Evolutionary conservation across 495 filamentous ascomycete species (phyloP).

Genomic region (Penicilliopsis zonata): DNA sequence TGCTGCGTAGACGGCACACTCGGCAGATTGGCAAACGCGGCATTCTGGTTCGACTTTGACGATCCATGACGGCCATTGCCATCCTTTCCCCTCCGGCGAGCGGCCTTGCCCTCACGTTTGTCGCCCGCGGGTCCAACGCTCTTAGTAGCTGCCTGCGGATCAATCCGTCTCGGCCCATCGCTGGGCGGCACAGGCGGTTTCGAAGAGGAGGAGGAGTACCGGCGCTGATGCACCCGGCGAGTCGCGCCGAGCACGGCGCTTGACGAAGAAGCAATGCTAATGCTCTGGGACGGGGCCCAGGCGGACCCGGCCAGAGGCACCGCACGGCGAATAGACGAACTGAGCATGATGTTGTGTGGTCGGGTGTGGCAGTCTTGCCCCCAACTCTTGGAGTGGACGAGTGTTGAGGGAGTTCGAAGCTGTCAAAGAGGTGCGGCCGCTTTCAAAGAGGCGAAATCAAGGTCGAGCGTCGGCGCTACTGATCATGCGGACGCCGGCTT

Average conservation of each 20-base stretch:
- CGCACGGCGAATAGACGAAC: slow-evolving; percentile 36
- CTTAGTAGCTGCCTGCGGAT: slow-evolving; percentile 29
- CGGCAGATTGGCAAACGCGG: slow-evolving; percentile 48
- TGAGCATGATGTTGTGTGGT: slow-evolving; percentile 42
- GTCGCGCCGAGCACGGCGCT: slow-evolving; percentile 10
- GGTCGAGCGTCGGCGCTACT: slow-evolving; percentile 22
- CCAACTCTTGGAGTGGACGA: slow-evolving; percentile 13
- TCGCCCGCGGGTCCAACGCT: slow-evolving; percentile 24
- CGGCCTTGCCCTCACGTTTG: slow-evolving; percentile 21
- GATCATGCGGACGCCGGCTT: slow-evolving; percentile 27
- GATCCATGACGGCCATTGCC: slow-evolving; percentile 19
- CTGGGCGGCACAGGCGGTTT: slow-evolving; percentile 34
- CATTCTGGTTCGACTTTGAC: slow-evolving; percentile 25
- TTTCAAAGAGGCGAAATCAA: slow-evolving; percentile 36
- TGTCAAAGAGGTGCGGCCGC: neutral
- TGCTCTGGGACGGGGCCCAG: neutral
- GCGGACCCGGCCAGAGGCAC: too few relatives aligned
- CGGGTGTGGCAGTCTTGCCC: too few relatives aligned
- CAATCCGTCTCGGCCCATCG: slow-evolving; percentile 30
- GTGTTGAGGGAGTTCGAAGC: slow-evolving; percentile 6
- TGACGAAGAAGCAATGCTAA: neutral
- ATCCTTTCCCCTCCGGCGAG: slow-evolving; percentile 27
- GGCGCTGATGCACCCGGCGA: slow-evolving; percentile 35
- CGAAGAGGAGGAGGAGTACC: slow-evolving; percentile 38
- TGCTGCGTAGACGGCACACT: slow-evolving; percentile 79